These are phyloP conservation scores for Ormosia emarginata DNA, from an alignment of 306 rosid species.

Conservation along the genomic window DNA sequence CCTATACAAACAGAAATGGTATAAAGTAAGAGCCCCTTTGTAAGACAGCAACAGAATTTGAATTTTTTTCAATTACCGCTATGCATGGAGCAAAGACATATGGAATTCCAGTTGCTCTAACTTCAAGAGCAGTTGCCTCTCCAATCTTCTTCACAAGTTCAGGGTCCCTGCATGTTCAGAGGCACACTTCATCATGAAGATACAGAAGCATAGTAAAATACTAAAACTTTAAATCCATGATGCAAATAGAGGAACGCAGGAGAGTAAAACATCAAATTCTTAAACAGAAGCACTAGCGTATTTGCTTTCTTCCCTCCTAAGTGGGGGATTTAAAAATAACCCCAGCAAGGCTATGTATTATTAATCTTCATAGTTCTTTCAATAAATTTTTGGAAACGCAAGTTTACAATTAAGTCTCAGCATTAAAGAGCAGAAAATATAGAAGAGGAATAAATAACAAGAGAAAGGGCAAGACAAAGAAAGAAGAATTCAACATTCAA, in stretches of 20 bases:
- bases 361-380: no score
- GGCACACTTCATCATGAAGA: background rate
- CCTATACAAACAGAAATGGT: slow-evolving; percentile 4
- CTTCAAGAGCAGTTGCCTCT: slow-evolving; percentile 43
- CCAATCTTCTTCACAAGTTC: slow-evolving; percentile 33
- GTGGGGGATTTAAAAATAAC: background rate
- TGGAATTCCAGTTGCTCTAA: slow-evolving; percentile 40
- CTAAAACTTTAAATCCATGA: no score
- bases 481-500: background rate
- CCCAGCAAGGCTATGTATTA: no score
- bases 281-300: background rate
- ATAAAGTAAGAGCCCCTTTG: background rate
- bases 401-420: background rate
- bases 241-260: background rate
- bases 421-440: background rate
- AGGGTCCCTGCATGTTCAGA: slow-evolving; percentile 23
- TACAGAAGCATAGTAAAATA: background rate
- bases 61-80: slow-evolving; percentile 23
- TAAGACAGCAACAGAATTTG: background rate
- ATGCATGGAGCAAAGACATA: slow-evolving; percentile 37
- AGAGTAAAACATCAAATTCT: background rate
- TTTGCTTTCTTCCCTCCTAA: background rate
- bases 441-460: background rate
- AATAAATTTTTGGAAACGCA: no score
- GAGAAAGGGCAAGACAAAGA: background rate